Evolutionary conservation across 106 monocot species (phyloP).

Genomic region (Platanthera zijinensis): DNA sequence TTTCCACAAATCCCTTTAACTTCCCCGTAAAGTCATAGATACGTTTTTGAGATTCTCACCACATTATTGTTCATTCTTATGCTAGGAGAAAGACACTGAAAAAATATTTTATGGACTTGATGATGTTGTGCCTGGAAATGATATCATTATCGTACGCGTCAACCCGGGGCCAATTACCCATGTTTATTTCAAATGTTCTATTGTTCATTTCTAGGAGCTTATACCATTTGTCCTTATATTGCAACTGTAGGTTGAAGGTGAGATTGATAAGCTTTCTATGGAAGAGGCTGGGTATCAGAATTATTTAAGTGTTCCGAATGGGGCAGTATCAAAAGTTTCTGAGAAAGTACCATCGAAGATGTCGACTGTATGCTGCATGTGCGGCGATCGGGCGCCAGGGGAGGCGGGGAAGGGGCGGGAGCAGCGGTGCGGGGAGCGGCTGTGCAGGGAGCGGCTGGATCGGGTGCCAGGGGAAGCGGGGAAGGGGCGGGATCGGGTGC

Average conservation of each 20-base stretch:
- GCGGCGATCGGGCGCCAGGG: too few species aligned
- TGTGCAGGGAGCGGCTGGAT: too few species aligned
- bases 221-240: conserved; percentile 7
- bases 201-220: neutral
- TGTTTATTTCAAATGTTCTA: neutral
- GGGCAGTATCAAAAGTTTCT: too few species aligned
- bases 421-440: too few species aligned
- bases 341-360: too few species aligned
- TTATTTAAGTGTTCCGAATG: too few species aligned
- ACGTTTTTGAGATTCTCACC: conserved; percentile 1
- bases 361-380: too few species aligned
- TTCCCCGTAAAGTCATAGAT: neutral
- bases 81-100: conserved; percentile 69
- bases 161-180: neutral
- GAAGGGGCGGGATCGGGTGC: too few species aligned
- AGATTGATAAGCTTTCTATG: conserved; percentile 74
- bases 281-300: conserved; percentile 72
- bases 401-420: too few species aligned
- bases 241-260: conserved; percentile 58
- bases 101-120: conserved; percentile 91
- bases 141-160: conserved; percentile 75
- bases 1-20: neutral
- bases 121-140: conserved; percentile 50
- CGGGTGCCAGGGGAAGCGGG: too few species aligned
- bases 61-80: conserved; percentile 13